A percentile compares a stretch with the other conserved stretches of the same genome.
Conservation (phyloP, 768 basidiomycete genomes). For the Auriscalpium orientale region DNA sequence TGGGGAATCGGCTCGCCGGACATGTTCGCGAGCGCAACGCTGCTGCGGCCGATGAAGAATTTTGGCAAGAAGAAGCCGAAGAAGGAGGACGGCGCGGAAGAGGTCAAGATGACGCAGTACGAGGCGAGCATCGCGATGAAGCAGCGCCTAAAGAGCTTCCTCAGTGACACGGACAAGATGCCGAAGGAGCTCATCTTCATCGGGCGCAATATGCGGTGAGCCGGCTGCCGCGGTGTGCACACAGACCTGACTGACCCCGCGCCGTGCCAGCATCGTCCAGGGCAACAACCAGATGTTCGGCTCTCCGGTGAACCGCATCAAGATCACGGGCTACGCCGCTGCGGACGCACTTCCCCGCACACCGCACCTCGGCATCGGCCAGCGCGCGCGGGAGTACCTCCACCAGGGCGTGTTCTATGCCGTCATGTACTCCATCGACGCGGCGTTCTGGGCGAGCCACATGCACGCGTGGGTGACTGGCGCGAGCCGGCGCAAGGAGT, state of each 20-base stretch:
- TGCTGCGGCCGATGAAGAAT: constrained; percentile 55
- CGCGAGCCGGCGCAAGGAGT: not conserved
- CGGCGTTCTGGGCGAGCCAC: constrained; percentile 52
- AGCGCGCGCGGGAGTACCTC: constrained; percentile 45
- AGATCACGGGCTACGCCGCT: constrained; percentile 81
- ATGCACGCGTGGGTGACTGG: constrained; percentile 7
- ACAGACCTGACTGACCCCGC: too few relatives aligned
- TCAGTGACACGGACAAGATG: constrained; percentile 70
- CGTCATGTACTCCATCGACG: constrained; percentile 62
- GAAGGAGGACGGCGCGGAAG: constrained; percentile 18
- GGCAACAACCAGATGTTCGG: constrained; percentile 77
- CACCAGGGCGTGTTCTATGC: constrained; percentile 55
- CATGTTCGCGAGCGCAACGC: constrained; percentile 63
- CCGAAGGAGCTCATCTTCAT: constrained; percentile 72
- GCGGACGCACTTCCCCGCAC: constrained; percentile 53
- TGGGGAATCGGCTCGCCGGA: constrained; percentile 74
- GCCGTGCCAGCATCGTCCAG: constrained; percentile 27
- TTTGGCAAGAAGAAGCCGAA: constrained; percentile 17
- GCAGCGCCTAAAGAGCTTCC: constrained; percentile 53
- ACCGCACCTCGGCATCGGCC: constrained; percentile 31
- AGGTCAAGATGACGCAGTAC: constrained; percentile 46
- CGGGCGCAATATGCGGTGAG: constrained; percentile 66
- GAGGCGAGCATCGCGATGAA: constrained; percentile 66
- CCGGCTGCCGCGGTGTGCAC: not conserved
- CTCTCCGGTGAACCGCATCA: constrained; percentile 85